Evolutionary conservation across 805 yeast genomes (phyloP), one percentile per base, ranked within the genome.

Genomic region (Maudiozyma bulderi): DNA sequence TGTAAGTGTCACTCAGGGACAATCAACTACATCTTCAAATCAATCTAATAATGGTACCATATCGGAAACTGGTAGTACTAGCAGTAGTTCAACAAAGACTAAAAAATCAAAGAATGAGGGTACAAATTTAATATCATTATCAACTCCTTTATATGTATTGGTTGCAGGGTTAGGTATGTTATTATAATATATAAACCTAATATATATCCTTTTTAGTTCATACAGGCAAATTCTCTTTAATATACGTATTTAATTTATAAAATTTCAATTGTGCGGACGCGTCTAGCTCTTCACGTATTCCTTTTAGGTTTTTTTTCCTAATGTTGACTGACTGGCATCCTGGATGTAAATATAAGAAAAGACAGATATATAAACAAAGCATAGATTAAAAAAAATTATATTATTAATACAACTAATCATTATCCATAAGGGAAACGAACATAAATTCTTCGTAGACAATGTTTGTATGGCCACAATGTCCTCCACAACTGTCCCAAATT

Each of bases 381-480:
- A 20, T 20, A 20, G 26, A 20, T 4, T 20, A 4, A 20, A 20
- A 20, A 2, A 4, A 20, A 3, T 2, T 20, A 20, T 20, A 20
- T 20, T 4, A 20, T 20, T 20, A 20, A 20, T 3, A 20, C 26
- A 20, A 20, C 26, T 20, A 20, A 20, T 20, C 26, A 20, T 20
- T 20, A 20, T 20, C 26, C 26, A 20, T 20, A 20, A 20, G 26
- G 26, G 26, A 20, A 20, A 20, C 4, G 3, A 20, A 20, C 26
- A 20, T 20, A 20, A 20, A 4, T 20, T 20, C 26, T 20, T 20
- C 26, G 2, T 20, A 20, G 26, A 30, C 15, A 35, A 47, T 47
- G 47, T 20, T 37, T 31, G 30, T 65, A 26, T 61, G 66, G 62
- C 69, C 70, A 31, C 45, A 57, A 31, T 52, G 54, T 38, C 60